Conservation (phyloP, 805 yeast genomes). For the Suhomyces faveliae region DNA sequence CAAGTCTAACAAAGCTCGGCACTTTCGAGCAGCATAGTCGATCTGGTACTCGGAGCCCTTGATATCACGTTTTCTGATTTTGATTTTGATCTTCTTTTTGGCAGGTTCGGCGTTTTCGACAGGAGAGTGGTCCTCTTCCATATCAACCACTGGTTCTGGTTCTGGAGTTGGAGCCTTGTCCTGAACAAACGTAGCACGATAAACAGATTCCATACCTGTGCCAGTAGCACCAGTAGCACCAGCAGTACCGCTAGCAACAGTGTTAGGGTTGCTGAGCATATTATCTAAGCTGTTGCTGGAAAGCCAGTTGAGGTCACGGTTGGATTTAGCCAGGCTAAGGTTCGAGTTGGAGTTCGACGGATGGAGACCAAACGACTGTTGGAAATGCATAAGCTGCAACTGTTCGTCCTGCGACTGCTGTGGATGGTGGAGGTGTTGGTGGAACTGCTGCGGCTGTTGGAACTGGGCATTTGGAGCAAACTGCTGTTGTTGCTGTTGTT, state of each 20-base stretch:
- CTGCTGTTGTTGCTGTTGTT: constrained; percentile 6
- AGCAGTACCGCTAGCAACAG: background rate
- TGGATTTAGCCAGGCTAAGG: constrained; percentile 1
- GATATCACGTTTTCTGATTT: constrained; percentile 12
- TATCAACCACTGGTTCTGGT: background rate
- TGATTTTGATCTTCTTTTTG: constrained; percentile 3
- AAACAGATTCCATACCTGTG: background rate
- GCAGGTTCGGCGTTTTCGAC: background rate
- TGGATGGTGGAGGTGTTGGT: constrained; percentile 7
- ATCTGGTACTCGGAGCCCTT: constrained; percentile 17
- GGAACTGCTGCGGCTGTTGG: constrained; percentile 3
- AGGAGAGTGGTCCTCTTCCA: background rate
- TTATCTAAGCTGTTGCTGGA: background rate
- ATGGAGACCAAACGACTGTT: constrained; percentile 6
- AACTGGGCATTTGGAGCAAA: background rate
- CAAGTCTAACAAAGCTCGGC: constrained; percentile 30
- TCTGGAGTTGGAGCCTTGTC: constrained; percentile 5
- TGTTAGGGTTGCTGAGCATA: background rate
- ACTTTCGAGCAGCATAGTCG: constrained; percentile 27
- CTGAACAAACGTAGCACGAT: background rate
- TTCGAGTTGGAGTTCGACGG: constrained; percentile 6
- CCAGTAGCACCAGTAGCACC: background rate
- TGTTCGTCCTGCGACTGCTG: constrained; percentile 3
- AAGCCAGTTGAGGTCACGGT: constrained; percentile 5
- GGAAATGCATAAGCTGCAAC: constrained; percentile 3